These are phyloP conservation scores for Phytopythium vexans DNA, from an alignment of 352 stramenopile genomes.

Conservation along the genomic window DNA sequence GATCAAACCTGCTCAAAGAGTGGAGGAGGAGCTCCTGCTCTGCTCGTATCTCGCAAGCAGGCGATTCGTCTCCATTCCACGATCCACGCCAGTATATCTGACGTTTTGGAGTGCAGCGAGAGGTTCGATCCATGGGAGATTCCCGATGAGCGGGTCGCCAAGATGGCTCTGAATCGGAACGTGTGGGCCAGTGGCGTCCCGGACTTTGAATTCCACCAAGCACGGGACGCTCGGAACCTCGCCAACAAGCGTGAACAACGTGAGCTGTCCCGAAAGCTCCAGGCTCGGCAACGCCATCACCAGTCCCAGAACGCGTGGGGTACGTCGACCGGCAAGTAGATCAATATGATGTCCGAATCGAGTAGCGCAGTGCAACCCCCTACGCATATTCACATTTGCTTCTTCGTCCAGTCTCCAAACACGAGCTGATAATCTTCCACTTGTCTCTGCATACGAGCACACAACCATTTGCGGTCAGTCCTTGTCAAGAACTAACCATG, in stretches of 20 bases:
- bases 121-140: slow-evolving; percentile 37
- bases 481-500: not conserved
- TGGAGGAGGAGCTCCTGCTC: not conserved
- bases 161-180: slow-evolving; percentile 28
- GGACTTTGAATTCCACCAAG: slow-evolving; percentile 42
- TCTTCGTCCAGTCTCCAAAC: slow-evolving; percentile 84
- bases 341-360: not conserved
- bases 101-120: slow-evolving; percentile 23
- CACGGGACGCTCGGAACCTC: slow-evolving; percentile 15
- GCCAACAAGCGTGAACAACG: slow-evolving; percentile 28
- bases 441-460: slow-evolving; percentile 32
- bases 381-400: slow-evolving; percentile 48
- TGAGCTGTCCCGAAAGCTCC: slow-evolving; percentile 22
- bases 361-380: not conserved
- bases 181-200: slow-evolving; percentile 48
- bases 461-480: too few relatives aligned
- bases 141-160: slow-evolving; percentile 36
- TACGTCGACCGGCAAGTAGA: not conserved
- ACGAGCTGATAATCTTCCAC: slow-evolving; percentile 77
- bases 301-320: not conserved
- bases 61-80: slow-evolving; percentile 8
- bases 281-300: slow-evolving; percentile 11
- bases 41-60: slow-evolving; percentile 8
- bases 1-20: not conserved
- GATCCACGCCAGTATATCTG: slow-evolving; percentile 16